A percentile compares a stretch with the other conserved stretches of the same genome.
Conservation (phyloP, 148 eudicot species). For the Chenopodium album region DNA sequence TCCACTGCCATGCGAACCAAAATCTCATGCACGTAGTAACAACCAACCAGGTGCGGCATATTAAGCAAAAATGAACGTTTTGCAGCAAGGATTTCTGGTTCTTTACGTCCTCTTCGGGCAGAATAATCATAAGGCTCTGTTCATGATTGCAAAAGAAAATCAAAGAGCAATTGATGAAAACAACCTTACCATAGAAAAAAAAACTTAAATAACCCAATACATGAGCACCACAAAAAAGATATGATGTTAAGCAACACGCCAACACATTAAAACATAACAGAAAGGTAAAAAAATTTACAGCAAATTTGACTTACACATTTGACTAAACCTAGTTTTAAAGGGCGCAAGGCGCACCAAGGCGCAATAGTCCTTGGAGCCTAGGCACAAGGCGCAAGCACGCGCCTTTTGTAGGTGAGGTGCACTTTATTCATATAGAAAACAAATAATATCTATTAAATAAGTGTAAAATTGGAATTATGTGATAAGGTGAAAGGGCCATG, state of each 20-base stretch:
- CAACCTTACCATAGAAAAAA: conserved; percentile 3
- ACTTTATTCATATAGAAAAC: no score
- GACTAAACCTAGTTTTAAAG: neutral
- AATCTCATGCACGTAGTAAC: conserved; percentile 55
- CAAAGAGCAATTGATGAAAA: neutral
- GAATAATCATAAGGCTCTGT: conserved; percentile 85
- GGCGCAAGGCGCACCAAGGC: no score
- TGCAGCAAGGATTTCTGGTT: conserved; percentile 45
- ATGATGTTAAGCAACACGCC: neutral
- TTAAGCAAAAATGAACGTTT: conserved; percentile 87
- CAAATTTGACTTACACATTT: neutral
- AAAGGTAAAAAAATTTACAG: neutral
- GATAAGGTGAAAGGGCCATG: no score
- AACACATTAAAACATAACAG: neutral
- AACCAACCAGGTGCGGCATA: conserved; percentile 82
- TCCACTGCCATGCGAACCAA: conserved; percentile 32
- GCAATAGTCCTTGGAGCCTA: no score
- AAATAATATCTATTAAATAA: no score
- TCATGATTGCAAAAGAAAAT: conserved; percentile 23
- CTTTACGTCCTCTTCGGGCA: conserved; percentile 84
- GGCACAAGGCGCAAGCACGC: no score
- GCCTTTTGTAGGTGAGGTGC: no score
- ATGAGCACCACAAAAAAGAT: neutral
- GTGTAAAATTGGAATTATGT: no score
- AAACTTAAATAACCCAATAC: neutral